Base-by-base conservation (phyloP, 805 yeast species). In the Naumovozyma baii region DNA sequence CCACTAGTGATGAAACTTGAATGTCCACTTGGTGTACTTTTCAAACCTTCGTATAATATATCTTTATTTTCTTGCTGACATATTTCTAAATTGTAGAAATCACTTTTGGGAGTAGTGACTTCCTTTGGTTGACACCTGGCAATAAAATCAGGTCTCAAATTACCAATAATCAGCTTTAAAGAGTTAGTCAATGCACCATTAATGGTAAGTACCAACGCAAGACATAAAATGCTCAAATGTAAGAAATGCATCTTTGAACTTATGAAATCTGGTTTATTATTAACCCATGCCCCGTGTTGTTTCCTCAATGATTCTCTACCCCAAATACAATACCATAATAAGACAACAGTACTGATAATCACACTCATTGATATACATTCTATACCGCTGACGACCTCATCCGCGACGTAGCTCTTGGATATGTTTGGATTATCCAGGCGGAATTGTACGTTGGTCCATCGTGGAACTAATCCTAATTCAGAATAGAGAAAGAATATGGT, bases 1-100 rank as follows among this genome's bases (percentile, higher is more conserved):
- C 52, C 49, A 17, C 47, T 31, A 4, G 46, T 35, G 17, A 48
- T 49, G 20, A 57, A 46, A 43, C 59, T 53, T 5, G 59, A 48
- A 39, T 57, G 62, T 3, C 62, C 61, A 38, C 59, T 53, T 20
- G 62, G 62, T 2, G 62, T 55, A 42, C 57, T 51, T 29, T 54
- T 51, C 31, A 57, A 41, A 5, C 62, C 62, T 34, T 57, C 62
- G 28, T 39, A 41, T 9, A 57, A 45, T 9, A 54, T 26, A 17
- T 35, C 38, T 30, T 37, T 39, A 39, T 54, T 41, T 17, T 39
- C 28, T 34, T 54, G 59, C 29, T 39, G 40, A 28, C 58, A 52
- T 14, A 47, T 39, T 18, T 44, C 50, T 7, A 48, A n/a, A 4
- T 46, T 38, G 32, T 42, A 45, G 15, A 30, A 42, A 2, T 26